Evolutionary conservation across 768 basidiomycete species (phyloP), one percentile per base, ranked within the genome.

Genomic region (Psilocybe azurescens): DNA sequence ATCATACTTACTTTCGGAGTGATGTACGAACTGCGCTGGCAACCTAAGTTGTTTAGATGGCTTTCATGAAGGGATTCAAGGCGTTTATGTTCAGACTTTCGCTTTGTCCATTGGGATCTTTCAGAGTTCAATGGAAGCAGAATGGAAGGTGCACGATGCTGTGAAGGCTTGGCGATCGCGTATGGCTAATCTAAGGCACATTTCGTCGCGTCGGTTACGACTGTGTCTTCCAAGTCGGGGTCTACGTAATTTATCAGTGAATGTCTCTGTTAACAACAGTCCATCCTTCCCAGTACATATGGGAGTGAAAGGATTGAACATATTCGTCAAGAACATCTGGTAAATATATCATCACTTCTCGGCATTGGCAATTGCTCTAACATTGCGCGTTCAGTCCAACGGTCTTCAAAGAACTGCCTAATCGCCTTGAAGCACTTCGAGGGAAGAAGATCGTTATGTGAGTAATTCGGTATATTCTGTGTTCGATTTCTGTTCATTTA

Each of bases 381-480:
- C 41, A 39, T 39, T 0, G 41, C 56, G 24, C 28, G 20, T 52
- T 14, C 39, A 93, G 91, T 67, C 91, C 91, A 44, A 79, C 86
- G 59, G 83, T 90, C 18, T 79, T 92, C 52, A 84, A 79, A 69
- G 78, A 73, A 56, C 74, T 94, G 47, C 90, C 90, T 20, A 78
- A 86, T 65, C 86, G 93, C 53, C 77, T 95, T 36, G 79, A 72
- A 53, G 81, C 79, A 1, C 73, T 95, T 56, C 66, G 75, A 32
- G 91, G 90, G 53, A 91, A 87, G 76, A 89, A 77, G 32, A 78
- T 95, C 56, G 90, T 89, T 55, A 86, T 95, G 93, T 94, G 74
- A 73, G 85, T 63, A 24, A 6, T 24, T 24, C 24, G 24, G 24
- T 24, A 24, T 24, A 24, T 24, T 24, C 24, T 24, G 2, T 24